These are phyloP conservation scores for Erodium maritimum DNA, from an alignment of 345 rosid species.

Conservation along the genomic window DNA sequence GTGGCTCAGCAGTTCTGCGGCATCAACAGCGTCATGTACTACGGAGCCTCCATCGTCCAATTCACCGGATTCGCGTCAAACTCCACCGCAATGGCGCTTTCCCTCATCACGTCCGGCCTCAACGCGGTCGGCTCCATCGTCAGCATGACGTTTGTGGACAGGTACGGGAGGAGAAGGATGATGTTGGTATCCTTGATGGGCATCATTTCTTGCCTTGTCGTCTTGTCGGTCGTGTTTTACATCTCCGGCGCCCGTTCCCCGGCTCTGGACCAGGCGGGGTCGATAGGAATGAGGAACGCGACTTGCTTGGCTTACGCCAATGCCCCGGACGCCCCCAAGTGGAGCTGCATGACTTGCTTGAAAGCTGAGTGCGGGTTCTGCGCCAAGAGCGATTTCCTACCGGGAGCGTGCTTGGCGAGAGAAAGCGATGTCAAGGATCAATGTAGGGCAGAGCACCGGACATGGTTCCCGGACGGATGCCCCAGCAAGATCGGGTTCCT, in stretches of 20 bases:
- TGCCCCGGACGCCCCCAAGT: conserved; percentile 16
- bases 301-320: conserved; percentile 42
- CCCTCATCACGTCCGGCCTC: conserved; percentile 73
- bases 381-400: conserved; percentile 34
- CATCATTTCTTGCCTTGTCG: conserved; percentile 44
- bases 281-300: conserved; percentile 29
- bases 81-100: conserved; percentile 64
- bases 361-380: conserved; percentile 52
- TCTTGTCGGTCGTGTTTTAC: conserved; percentile 37
- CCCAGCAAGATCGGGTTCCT: conserved; percentile 70
- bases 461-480: conserved; percentile 54
- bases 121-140: conserved; percentile 63
- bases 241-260: conserved; percentile 54
- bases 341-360: conserved; percentile 69
- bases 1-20: conserved; percentile 88
- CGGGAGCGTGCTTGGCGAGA: conserved; percentile 60
- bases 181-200: conserved; percentile 78
- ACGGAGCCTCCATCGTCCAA: conserved; percentile 77
- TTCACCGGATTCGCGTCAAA: conserved; percentile 84
- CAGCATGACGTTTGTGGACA: conserved; percentile 65
- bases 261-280: conserved; percentile 15
- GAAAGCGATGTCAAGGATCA: conserved; percentile 13
- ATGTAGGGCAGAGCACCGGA: conserved; percentile 29
- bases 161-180: conserved; percentile 64
- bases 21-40: conserved; percentile 86